These are phyloP conservation scores for Rhodotorula kratochvilovae DNA, from an alignment of 768 basidiomycete species.

Conservation along the genomic window DNA sequence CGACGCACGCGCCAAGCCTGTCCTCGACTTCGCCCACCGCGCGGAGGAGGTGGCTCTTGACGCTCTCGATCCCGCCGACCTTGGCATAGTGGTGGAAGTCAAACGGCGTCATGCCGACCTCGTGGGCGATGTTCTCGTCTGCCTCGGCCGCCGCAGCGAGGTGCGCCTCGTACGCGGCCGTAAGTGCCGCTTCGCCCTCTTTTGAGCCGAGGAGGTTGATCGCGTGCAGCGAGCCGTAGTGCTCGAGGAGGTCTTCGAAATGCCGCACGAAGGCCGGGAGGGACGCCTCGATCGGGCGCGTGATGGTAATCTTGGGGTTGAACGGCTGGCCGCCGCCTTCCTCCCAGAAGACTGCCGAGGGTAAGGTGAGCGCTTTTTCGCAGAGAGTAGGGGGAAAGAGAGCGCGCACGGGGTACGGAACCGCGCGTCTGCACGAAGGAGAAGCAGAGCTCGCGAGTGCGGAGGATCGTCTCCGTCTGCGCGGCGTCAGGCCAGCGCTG, in stretches of 20 bases:
- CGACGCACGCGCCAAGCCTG: slow-evolving; percentile 38
- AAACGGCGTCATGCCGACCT: slow-evolving; percentile 64
- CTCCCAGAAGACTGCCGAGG: slow-evolving; percentile 90
- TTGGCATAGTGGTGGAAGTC: slow-evolving; percentile 87
- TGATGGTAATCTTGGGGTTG: slow-evolving; percentile 80
- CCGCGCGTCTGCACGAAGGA: slow-evolving; percentile 93
- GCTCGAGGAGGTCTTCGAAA: slow-evolving; percentile 75
- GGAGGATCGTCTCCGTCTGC: slow-evolving; percentile 64
- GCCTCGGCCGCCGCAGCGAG: slow-evolving; percentile 48
- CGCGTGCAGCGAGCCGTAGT: slow-evolving; percentile 78
- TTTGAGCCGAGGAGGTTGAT: slow-evolving; percentile 87
- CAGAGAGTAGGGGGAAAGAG: background rate
- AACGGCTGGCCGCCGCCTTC: slow-evolving; percentile 94
- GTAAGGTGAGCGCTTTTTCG: background rate
- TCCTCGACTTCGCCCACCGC: slow-evolving; percentile 38
- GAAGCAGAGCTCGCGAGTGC: slow-evolving; percentile 77
- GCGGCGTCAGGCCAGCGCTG: too few species aligned
- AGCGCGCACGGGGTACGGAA: slow-evolving; percentile 87
- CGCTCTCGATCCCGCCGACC: slow-evolving; percentile 78
- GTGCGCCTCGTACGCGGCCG: slow-evolving; percentile 75
- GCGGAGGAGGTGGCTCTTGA: slow-evolving; percentile 61
- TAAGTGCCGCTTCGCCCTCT: slow-evolving; percentile 83
- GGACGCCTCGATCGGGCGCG: slow-evolving; percentile 79
- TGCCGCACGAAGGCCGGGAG: slow-evolving; percentile 97
- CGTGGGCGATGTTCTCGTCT: slow-evolving; percentile 34